Conservation (phyloP, 371 early-diverging fungal species). For the Mucor saturninus region DNA sequence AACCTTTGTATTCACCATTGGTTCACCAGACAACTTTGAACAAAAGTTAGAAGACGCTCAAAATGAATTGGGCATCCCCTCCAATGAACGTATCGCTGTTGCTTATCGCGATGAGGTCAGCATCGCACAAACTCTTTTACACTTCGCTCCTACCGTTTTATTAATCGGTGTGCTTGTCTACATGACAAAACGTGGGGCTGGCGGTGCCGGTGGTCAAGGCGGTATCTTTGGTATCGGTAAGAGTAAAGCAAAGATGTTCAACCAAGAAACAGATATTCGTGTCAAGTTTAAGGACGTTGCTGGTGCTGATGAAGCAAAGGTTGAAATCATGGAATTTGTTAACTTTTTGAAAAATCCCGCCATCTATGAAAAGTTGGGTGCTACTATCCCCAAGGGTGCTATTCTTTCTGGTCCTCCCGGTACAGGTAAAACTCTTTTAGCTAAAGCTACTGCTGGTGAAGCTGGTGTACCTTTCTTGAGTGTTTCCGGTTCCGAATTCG, state of each 20-base stretch:
- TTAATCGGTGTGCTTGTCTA: slow-evolving; percentile 86
- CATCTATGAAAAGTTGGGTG: slow-evolving; percentile 96
- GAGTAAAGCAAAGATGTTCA: slow-evolving; percentile 94
- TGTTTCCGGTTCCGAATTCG: slow-evolving; percentile 99
- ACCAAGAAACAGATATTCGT: slow-evolving; percentile 93
- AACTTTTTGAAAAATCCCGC: slow-evolving; percentile 99
- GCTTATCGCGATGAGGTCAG: slow-evolving; percentile 83
- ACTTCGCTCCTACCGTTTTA: slow-evolving; percentile 92
- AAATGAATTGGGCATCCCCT: slow-evolving; percentile 86
- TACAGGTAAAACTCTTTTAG: slow-evolving; percentile 97
- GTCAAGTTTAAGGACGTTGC: slow-evolving; percentile 99
- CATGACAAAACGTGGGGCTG: slow-evolving; percentile 78
- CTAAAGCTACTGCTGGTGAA: slow-evolving; percentile 99
- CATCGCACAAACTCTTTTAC: slow-evolving; percentile 70
- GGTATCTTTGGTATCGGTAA: slow-evolving; percentile 97
- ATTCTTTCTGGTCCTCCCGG: slow-evolving; percentile 97
- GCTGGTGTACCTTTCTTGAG: slow-evolving; percentile 97
- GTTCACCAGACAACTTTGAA: slow-evolving; percentile 95
- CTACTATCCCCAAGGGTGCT: slow-evolving; percentile 99
- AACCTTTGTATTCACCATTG: slow-evolving; percentile 84
- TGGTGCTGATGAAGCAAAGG: slow-evolving; percentile 99
- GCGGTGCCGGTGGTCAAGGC: slow-evolving; percentile 61
- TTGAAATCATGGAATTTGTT: slow-evolving; percentile 99
- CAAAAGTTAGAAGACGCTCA: slow-evolving; percentile 88
- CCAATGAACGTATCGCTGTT: slow-evolving; percentile 90